Evolutionary conservation across 1,284 basidiomycete species (phyloP), one percentile per base, ranked within the genome.

Genomic region (Sanghuangporus sanghuang): DNA sequence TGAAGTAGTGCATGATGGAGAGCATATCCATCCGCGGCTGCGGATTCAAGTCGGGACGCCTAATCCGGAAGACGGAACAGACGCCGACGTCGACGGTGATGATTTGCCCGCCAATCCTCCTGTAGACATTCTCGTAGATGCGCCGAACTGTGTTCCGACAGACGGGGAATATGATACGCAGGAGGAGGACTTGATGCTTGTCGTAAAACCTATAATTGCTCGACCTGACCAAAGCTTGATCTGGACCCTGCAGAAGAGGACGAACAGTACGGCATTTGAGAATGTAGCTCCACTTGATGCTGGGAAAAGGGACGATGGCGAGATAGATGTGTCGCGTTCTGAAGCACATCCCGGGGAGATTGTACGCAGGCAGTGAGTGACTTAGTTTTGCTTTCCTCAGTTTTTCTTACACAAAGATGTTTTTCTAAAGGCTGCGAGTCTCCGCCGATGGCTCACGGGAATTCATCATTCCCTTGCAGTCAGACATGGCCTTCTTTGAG

Each of bases 401-500:
- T 42, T 42, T 36, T 16, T 23, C 21, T 18, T n/a, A 46, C 8
- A 35, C 39, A n/a, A 12, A 52, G 23, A 39, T 61, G 27, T 57
- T 23, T 49, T 42, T 57, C 49, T 27, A 2, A 38, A 63, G 61
- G 46, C 23, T 66, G 8, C 65, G 40, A 27, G 56, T 54, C 23
- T 55, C 55, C 39, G 48, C 59, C 35, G 59, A 64, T 49, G 58
- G 70, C 52, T 66, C 72, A 2, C 77, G 77, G 32, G 90, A 94
- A 71, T 74, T 95, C 18, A 80, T 95, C 64, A 90, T 97, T 53
- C 91, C 93, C 2, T 84, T 98, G 9, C 81, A 82, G 18, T 88
- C 93, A 39, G 94, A 97, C 71, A 81, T 85, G 38, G 85, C 83
- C 1, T 98, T 98, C 77, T 92, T 96, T 73, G 82, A 87, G 48